Evolutionary conservation across 441 rosid genomes (phyloP).

Genomic region (Metrosideros polymorpha): DNA sequence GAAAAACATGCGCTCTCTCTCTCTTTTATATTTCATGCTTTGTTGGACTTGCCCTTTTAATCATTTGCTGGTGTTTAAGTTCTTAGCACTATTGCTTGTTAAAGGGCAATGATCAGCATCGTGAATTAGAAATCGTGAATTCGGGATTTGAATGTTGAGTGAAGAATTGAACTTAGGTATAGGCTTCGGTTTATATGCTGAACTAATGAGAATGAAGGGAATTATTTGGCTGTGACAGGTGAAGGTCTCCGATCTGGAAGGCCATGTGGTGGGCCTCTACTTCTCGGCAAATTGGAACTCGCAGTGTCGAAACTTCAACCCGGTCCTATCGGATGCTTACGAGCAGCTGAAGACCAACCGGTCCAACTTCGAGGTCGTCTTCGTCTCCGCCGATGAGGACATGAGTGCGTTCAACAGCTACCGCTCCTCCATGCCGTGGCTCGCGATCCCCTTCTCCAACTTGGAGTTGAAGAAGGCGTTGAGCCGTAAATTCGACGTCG

Average conservation of each 20-base stretch:
- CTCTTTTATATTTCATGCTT: not conserved
- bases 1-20: not conserved
- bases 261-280: conserved; percentile 36
- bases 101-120: not conserved
- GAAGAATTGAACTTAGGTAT: not conserved
- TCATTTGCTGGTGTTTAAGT: not conserved
- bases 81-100: not conserved
- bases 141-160: not conserved
- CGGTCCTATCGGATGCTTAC: conserved; percentile 17
- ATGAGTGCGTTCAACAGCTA: conserved; percentile 36
- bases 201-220: not conserved
- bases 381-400: conserved; percentile 49
- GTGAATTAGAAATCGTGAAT: not conserved
- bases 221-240: conserved; percentile 15
- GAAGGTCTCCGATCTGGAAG: conserved; percentile 41
- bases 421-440: conserved; percentile 51
- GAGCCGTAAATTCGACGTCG: conserved; percentile 31
- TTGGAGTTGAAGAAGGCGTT: conserved; percentile 41
- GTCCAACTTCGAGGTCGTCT: conserved; percentile 37
- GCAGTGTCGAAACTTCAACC: conserved; percentile 39
- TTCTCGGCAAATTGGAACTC: conserved; percentile 61
- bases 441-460: conserved; percentile 47
- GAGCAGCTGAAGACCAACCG: conserved; percentile 28
- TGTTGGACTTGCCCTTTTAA: not conserved
- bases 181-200: not conserved